Evolutionary conservation across 2,329 filamentous ascomycete genomes (phyloP).

Genomic region (Phialocephala sp.): DNA sequence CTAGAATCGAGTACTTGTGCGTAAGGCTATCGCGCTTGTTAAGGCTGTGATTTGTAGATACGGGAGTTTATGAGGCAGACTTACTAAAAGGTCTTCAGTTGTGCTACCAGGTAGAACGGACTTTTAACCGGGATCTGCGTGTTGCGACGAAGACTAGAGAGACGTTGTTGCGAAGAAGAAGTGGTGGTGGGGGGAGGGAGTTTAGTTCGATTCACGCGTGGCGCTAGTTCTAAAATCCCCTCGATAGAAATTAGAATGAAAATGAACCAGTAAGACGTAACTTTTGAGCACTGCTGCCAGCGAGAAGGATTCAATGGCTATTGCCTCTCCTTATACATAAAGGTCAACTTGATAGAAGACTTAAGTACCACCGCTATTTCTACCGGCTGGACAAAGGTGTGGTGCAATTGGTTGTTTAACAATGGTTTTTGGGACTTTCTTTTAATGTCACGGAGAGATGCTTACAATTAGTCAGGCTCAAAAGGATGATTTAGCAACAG

Average conservation of each 20-base stretch:
- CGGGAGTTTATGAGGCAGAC: not conserved
- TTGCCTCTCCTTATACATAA: not conserved
- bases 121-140: not conserved
- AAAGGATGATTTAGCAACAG: conserved; percentile 73
- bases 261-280: conserved; percentile 2
- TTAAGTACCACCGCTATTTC: not conserved
- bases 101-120: not conserved
- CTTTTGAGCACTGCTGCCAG: not conserved
- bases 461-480: conserved; percentile 48
- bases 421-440: conserved; percentile 15
- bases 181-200: conserved; percentile 19
- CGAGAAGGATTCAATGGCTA: not conserved
- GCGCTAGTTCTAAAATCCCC: conserved; percentile 15
- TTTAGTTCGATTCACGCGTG: not conserved
- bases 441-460: not conserved
- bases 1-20: conserved; percentile 17
- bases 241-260: not conserved
- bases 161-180: conserved; percentile 12
- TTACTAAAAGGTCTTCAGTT: not conserved
- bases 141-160: not conserved
- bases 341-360: not conserved
- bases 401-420: not conserved
- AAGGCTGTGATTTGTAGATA: conserved; percentile 7
- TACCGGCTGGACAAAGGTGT: not conserved
- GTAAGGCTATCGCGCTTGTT: conserved; percentile 29